Evolutionary conservation across 805 yeast genomes (phyloP).

Genomic region (Spathaspora arborariae): DNA sequence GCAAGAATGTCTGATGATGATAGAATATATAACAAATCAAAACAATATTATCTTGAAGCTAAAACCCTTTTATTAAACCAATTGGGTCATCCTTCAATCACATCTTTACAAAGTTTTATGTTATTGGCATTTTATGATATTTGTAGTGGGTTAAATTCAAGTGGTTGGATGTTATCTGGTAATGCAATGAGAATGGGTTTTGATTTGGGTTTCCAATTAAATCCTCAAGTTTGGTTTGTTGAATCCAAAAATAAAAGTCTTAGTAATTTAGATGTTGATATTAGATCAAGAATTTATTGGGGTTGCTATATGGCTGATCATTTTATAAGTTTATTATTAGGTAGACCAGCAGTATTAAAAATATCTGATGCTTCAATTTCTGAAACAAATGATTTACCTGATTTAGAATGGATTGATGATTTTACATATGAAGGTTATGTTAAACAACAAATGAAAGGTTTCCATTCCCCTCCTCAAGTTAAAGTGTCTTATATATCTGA

Average conservation of each 20-base stretch:
- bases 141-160: slow-evolving; percentile 53
- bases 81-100: slow-evolving; percentile 45
- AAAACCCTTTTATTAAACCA: slow-evolving; percentile 37
- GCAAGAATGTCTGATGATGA: slow-evolving; percentile 46
- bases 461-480: slow-evolving; percentile 6
- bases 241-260: slow-evolving; percentile 32
- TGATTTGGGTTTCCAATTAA: slow-evolving; percentile 60
- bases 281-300: slow-evolving; percentile 62
- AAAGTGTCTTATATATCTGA: slow-evolving; percentile 34
- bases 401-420: slow-evolving; percentile 59
- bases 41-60: slow-evolving; percentile 45
- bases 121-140: slow-evolving; percentile 59
- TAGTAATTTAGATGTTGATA: slow-evolving; percentile 49
- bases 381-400: slow-evolving; percentile 57
- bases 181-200: slow-evolving; percentile 62
- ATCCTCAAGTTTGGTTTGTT: slow-evolving; percentile 57
- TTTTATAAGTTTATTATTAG: slow-evolving; percentile 54
- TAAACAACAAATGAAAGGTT: slow-evolving; percentile 13
- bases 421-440: slow-evolving; percentile 36
- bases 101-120: slow-evolving; percentile 57
- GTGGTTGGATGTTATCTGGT: slow-evolving; percentile 64
- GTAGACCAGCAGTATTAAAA: slow-evolving; percentile 54
- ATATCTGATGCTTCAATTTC: slow-evolving; percentile 58
- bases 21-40: slow-evolving; percentile 37
- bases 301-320: slow-evolving; percentile 65